Conservation (phyloP, 495 filamentous ascomycete species). For the Cenococcum geophilum region DNA sequence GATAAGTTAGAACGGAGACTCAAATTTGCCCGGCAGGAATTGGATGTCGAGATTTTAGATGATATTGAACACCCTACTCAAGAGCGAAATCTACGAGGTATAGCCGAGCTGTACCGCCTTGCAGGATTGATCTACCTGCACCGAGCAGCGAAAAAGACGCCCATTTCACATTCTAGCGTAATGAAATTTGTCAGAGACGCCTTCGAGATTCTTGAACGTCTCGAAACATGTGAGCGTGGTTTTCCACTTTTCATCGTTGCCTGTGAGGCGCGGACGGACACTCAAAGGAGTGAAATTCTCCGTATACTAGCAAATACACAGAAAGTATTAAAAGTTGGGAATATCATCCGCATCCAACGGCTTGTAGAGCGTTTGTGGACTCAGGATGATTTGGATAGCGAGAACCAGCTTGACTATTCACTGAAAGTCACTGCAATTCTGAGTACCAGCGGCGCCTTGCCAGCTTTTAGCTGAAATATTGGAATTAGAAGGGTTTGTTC, state of each 20-base stretch:
- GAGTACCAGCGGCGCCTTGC: background rate
- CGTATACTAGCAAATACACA: background rate
- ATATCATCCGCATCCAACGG: background rate
- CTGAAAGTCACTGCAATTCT: conserved; percentile 3
- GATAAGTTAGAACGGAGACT: conserved; percentile 14
- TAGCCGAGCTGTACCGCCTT: conserved; percentile 11
- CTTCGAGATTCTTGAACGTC: background rate
- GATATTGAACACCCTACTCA: background rate
- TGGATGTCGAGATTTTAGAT: background rate
- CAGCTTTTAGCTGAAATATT: conserved; percentile 2
- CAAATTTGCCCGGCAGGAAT: conserved; percentile 7
- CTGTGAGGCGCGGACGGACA: conserved; percentile 31
- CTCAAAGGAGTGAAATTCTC: conserved; percentile 24
- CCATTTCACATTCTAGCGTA: background rate
- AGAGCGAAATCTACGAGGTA: background rate
- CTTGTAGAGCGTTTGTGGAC: conserved; percentile 13
- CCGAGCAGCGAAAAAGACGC: background rate
- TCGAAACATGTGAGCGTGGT: conserved; percentile 9
- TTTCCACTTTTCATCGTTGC: conserved; percentile 31
- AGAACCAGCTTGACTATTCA: conserved; percentile 7
- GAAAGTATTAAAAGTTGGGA: background rate
- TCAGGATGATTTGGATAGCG: conserved; percentile 13
- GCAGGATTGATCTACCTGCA: conserved; percentile 11
- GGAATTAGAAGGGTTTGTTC: background rate
- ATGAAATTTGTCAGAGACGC: conserved; percentile 2